phyloP scores from a whole-genome alignment of 345 rosid genomes.

The Pistacia atlantica region DNA sequence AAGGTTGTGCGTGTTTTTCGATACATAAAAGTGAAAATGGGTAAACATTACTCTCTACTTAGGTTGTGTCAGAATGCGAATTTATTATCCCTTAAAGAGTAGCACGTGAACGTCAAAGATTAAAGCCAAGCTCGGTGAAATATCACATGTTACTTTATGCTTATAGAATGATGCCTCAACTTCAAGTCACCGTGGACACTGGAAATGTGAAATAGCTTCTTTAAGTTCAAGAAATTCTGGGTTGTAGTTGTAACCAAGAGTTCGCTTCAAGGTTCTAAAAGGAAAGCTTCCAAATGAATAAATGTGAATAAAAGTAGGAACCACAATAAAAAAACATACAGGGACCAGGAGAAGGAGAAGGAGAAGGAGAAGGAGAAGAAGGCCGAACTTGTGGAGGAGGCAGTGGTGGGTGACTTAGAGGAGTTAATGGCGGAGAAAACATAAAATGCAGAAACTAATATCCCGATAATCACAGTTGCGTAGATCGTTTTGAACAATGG shows the following conservation, averaged over 20 bases:
- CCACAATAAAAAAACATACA: conserved; percentile 14
- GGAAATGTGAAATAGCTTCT: too few species aligned
- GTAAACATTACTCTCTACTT: too few species aligned
- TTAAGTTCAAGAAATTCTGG: too few species aligned
- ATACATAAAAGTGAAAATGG: background rate
- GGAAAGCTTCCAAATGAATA: background rate
- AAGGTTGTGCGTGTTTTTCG: background rate
- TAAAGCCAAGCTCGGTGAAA: too few species aligned
- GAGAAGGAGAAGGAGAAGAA: conserved; percentile 77
- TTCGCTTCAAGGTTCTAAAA: too few species aligned
- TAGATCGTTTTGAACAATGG: conserved; percentile 88
- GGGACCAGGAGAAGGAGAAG: conserved; percentile 38
- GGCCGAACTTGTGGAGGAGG: conserved; percentile 57
- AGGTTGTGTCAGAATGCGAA: too few species aligned
- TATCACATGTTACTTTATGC: background rate
- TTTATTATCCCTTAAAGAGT: too few species aligned
- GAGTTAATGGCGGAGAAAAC: conserved; percentile 87
- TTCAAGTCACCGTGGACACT: too few species aligned
- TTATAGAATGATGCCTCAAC: background rate
- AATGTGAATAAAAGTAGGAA: background rate
- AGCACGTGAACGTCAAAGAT: too few species aligned
- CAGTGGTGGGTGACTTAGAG: conserved; percentile 34
- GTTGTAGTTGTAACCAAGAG: too few species aligned
- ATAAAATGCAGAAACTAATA: conserved; percentile 72
- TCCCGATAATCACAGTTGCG: conserved; percentile 74